These are phyloP conservation scores for Beauveria scarabaeidicola DNA, from an alignment of 2,329 filamentous ascomycete genomes.

Conservation along the genomic window DNA sequence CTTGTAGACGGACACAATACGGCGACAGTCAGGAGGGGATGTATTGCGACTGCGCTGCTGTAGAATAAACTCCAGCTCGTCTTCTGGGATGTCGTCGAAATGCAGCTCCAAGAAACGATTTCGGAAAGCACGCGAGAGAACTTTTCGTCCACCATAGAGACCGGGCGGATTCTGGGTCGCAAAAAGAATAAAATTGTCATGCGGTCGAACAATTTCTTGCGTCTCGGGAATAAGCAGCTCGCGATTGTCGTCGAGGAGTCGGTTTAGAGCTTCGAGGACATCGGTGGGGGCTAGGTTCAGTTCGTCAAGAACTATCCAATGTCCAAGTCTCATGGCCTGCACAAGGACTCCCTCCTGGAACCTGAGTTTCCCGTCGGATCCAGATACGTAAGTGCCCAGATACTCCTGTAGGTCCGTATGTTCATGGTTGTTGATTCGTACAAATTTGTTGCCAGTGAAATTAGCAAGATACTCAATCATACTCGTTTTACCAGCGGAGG, in stretches of 20 bases:
- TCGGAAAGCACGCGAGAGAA: slow-evolving; percentile 85
- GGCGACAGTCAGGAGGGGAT: slow-evolving; percentile 80
- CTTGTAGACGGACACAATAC: slow-evolving; percentile 89
- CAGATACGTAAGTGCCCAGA: slow-evolving; percentile 86
- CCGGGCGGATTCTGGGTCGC: slow-evolving; percentile 96
- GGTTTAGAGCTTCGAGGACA: slow-evolving; percentile 91
- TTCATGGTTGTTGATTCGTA: slow-evolving; percentile 98
- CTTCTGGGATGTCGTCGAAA: slow-evolving; percentile 95
- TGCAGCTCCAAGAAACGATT: slow-evolving; percentile 96
- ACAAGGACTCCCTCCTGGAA: slow-evolving; percentile 95
- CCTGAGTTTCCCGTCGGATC: slow-evolving; percentile 69
- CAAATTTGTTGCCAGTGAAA: slow-evolving; percentile 90
- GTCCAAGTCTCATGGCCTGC: slow-evolving; percentile 81
- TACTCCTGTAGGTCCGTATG: slow-evolving; percentile 98
- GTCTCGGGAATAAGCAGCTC: slow-evolving; percentile 95
- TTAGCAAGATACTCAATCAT: slow-evolving; percentile 99
- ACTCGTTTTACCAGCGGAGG: slow-evolving; percentile 94
- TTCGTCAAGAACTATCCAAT: slow-evolving; percentile 98
- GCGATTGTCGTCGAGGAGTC: slow-evolving; percentile 89
- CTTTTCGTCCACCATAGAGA: slow-evolving; percentile 89
- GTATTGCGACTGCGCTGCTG: slow-evolving; percentile 79
- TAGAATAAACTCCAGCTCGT: slow-evolving; percentile 85
- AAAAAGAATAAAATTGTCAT: slow-evolving; percentile 95
- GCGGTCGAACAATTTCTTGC: slow-evolving; percentile 84
- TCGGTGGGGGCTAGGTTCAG: slow-evolving; percentile 95